A percentile compares a stretch with the other conserved stretches of the same genome.
phyloP scores from a whole-genome alignment of 345 rosid species.

The Hibiscus syriacus region DNA sequence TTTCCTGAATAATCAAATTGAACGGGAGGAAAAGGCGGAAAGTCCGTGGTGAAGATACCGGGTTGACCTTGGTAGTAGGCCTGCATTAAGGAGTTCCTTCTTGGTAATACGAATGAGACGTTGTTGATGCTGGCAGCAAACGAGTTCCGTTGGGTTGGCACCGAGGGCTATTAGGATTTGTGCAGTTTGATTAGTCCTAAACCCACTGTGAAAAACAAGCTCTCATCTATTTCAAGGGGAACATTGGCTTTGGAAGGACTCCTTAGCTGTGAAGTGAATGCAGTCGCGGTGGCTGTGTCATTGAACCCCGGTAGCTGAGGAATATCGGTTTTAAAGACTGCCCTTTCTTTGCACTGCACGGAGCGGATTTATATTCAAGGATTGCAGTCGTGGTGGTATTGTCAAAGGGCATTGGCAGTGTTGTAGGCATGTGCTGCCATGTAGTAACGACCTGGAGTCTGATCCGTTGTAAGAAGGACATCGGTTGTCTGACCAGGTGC shows the following conservation, averaged over 20 bases:
- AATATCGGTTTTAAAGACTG: slow-evolving; percentile 45
- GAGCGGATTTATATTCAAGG: slow-evolving; percentile 47
- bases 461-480: slow-evolving; percentile 63
- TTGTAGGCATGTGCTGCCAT: slow-evolving; percentile 69
- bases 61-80: slow-evolving; percentile 72
- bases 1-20: slow-evolving; percentile 76
- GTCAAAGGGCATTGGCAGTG: slow-evolving; percentile 50
- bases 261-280: slow-evolving; percentile 47
- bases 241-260: slow-evolving; percentile 53
- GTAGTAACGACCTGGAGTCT: slow-evolving; percentile 59
- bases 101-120: slow-evolving; percentile 62
- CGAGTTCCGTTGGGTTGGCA: slow-evolving; percentile 92
- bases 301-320: slow-evolving; percentile 72
- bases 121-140: slow-evolving; percentile 82
- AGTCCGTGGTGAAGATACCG: slow-evolving; percentile 79
- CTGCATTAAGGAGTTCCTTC: slow-evolving; percentile 65
- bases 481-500: slow-evolving; percentile 81
- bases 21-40: slow-evolving; percentile 69
- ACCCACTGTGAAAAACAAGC: slow-evolving; percentile 71
- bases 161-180: slow-evolving; percentile 58
- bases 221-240: slow-evolving; percentile 55
- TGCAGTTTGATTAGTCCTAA: slow-evolving; percentile 77
- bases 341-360: slow-evolving; percentile 35
- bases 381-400: slow-evolving; percentile 82
- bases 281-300: slow-evolving; percentile 76